Evolutionary conservation across 495 filamentous ascomycete species (phyloP), one percentile per base, ranked within the genome.

Genomic region (Penicillium dipodomyicola): DNA sequence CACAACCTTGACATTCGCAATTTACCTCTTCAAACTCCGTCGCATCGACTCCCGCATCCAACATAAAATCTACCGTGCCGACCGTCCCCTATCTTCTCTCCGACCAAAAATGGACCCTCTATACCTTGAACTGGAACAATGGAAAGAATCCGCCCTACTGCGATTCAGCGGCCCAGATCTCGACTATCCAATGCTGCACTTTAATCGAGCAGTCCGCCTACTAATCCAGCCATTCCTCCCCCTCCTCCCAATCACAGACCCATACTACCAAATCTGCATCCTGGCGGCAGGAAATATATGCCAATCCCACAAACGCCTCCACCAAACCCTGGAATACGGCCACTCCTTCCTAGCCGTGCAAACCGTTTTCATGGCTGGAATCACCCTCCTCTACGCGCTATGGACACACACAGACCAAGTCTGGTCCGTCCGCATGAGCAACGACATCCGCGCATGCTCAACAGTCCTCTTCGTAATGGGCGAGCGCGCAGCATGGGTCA

Each of bases 331-430:
- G 12, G 77, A 80, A 55, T 82, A 82, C 49, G 79, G 79, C 0
- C 79, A 82, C 58, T 81, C 79, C 1, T 82, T 82, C 59, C 70
- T 82, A 22, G 79, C 79, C 20, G 75, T 82, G 5, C 79, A 82
- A 48, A 79, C 77, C 1, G 75, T 80, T n/a, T 82, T 82, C 60
- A 79, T 82, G 63, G 74, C 79, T 1, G 79, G 80, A 0, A 77
- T 82, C 17, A 82, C 79, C 1, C 67, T 82, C 17, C 72, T 80
- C 23, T 81, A 80, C 52, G 74, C 75, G 0, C 63, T 79, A 15
- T 78, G 75, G 73, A 76, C 72, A 10, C 74, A 78, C 43, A 74
- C 75, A 11, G 72, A 73, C 17, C 60, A 72, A 48, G 71, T 82
- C 40, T 83, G 78, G 79, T 79, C 78, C 20, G 70, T 81, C 22